Evolutionary conservation across 2,329 filamentous ascomycete species (phyloP).

Genomic region (Exophiala sp.): DNA sequence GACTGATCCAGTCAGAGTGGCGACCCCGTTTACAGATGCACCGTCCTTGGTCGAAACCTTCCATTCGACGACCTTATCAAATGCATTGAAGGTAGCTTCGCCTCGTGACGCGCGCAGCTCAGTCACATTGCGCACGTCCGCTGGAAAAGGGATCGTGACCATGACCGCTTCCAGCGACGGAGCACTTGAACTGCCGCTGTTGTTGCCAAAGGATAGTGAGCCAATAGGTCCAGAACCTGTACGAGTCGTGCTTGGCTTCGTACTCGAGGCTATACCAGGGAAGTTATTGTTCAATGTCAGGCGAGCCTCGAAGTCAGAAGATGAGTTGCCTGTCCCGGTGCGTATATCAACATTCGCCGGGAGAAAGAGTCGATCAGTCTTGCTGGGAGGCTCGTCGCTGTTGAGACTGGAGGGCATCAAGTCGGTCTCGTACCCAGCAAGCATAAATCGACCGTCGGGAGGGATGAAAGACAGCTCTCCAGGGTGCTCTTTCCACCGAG

Average conservation of each 20-base stretch:
- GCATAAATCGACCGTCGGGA: conserved; percentile 87
- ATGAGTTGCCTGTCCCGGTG: conserved; percentile 69
- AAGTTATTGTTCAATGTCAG: conserved; percentile 68
- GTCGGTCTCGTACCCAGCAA: conserved; percentile 93
- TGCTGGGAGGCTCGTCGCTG: conserved; percentile 53
- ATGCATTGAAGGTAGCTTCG: conserved; percentile 76
- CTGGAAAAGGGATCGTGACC: conserved; percentile 74
- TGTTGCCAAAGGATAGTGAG: conserved; percentile 46
- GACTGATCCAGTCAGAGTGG: conserved; percentile 75
- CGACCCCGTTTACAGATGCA: conserved; percentile 61
- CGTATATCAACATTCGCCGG: conserved; percentile 79
- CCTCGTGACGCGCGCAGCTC: conserved; percentile 78
- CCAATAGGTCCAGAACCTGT: conserved; percentile 47
- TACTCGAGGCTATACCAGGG: conserved; percentile 38
- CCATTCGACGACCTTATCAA: conserved; percentile 75
- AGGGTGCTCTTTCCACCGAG: conserved; percentile 82
- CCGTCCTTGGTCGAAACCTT: conserved; percentile 74
- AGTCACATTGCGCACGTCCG: conserved; percentile 73
- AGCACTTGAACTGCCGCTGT: conserved; percentile 53
- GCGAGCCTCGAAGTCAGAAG: conserved; percentile 85
- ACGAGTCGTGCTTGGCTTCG: conserved; percentile 28
- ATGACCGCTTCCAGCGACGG: conserved; percentile 71
- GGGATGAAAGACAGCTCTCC: conserved; percentile 95
- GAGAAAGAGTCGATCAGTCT: conserved; percentile 66
- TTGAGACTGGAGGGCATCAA: conserved; percentile 68